phyloP scores from a whole-genome alignment of 208 protist species.

The Vickermania spadyakhi region DNA sequence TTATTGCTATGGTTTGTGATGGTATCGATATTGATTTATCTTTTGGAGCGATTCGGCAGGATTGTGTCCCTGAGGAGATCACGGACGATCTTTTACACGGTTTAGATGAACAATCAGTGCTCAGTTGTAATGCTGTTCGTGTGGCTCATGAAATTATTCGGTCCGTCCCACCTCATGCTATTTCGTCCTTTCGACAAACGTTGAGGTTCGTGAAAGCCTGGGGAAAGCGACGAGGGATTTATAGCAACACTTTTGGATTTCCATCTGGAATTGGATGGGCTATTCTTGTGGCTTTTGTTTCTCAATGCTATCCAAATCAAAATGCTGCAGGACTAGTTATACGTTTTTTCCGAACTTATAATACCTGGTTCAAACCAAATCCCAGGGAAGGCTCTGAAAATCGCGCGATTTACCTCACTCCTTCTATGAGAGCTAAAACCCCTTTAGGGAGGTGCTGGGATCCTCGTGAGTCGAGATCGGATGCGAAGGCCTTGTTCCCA shows the following conservation, averaged over 20 bases:
- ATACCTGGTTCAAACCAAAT: constrained; percentile 88
- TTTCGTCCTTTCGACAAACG: constrained; percentile 86
- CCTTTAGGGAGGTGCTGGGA: constrained; percentile 77
- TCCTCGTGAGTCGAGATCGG: constrained; percentile 70
- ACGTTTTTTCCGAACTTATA: constrained; percentile 92
- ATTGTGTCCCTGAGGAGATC: constrained; percentile 89
- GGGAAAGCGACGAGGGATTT: constrained; percentile 92
- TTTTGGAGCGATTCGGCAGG: constrained; percentile 88
- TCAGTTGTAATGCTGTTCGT: constrained; percentile 94
- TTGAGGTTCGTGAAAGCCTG: constrained; percentile 96
- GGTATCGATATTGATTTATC: constrained; percentile 96
- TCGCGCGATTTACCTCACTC: constrained; percentile 84
- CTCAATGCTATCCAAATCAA: constrained; percentile 97
- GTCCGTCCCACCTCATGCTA: constrained; percentile 91
- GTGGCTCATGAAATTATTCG: constrained; percentile 96
- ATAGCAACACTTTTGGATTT: constrained; percentile 96
- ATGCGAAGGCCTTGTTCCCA: constrained; percentile 94
- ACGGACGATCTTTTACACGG: constrained; percentile 89
- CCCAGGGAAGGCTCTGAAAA: constrained; percentile 76
- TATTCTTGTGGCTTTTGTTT: constrained; percentile 94
- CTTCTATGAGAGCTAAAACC: constrained; percentile 59
- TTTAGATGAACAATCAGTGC: constrained; percentile 90
- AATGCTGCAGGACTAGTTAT: constrained; percentile 85
- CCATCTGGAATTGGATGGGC: constrained; percentile 97
- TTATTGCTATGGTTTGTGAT: constrained; percentile 95